These are phyloP conservation scores for Saccharomycopsis sp. DNA, from an alignment of 805 yeast species.

Conservation along the genomic window DNA sequence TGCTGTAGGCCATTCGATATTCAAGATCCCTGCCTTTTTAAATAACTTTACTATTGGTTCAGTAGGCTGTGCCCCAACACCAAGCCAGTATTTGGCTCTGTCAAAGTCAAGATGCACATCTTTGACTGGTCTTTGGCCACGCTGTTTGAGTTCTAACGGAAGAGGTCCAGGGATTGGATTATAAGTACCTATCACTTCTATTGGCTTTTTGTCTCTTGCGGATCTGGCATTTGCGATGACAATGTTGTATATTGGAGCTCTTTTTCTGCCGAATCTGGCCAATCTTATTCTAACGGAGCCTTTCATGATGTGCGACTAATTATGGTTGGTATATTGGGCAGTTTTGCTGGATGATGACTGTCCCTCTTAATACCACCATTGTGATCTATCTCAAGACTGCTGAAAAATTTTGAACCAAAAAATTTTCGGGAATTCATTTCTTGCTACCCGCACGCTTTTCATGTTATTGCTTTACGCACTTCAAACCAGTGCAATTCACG, in stretches of 20 bases:
- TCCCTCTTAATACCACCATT: no score
- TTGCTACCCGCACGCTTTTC: no score
- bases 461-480: no score
- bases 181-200: constrained; percentile 93
- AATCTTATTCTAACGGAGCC: constrained; percentile 82
- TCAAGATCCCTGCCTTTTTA: constrained; percentile 68
- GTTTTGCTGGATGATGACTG: no score
- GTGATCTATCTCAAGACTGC: no score
- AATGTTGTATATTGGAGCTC: constrained; percentile 84
- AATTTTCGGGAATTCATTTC: no score
- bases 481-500: no score
- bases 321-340: background rate
- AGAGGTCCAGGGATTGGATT: constrained; percentile 74
- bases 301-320: constrained; percentile 34
- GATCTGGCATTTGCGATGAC: constrained; percentile 71
- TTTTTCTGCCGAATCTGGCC: constrained; percentile 87
- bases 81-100: constrained; percentile 92
- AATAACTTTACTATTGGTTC: constrained; percentile 72
- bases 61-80: constrained; percentile 94
- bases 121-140: constrained; percentile 58
- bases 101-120: constrained; percentile 80
- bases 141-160: constrained; percentile 41
- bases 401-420: no score
- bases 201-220: constrained; percentile 85
- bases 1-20: constrained; percentile 55